Evolutionary conservation across 2,329 filamentous ascomycete genomes (phyloP).

Genomic region (Diaporthe australafricana): DNA sequence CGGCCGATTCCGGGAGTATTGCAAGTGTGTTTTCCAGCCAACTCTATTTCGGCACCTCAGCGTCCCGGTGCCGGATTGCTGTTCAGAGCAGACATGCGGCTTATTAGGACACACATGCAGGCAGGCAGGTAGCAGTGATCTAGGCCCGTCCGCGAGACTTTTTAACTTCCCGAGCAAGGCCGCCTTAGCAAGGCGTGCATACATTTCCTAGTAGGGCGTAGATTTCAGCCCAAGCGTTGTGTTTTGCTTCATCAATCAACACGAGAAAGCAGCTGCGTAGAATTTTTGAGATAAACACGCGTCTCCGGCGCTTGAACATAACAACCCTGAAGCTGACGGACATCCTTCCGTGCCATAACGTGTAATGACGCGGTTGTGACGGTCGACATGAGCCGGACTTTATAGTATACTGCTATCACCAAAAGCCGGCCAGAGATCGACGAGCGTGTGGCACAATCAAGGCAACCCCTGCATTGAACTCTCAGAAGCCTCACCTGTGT

Average conservation of each 20-base stretch:
- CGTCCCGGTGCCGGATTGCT: background rate
- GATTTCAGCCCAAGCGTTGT: background rate
- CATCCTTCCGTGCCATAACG: no score
- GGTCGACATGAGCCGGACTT: background rate
- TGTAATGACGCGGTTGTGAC: background rate
- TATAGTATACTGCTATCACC: no score
- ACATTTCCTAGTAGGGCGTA: background rate
- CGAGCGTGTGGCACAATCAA: background rate
- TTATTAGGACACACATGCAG: background rate
- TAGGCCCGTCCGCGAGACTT: background rate
- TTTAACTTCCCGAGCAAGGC: background rate
- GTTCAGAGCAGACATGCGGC: background rate
- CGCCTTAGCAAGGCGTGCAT: background rate
- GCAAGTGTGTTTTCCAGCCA: background rate
- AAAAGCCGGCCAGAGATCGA: background rate
- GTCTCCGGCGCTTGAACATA: background rate
- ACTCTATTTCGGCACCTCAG: background rate
- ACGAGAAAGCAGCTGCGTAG: background rate
- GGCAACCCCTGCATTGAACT: rapidly evolving
- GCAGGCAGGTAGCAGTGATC: slow-evolving; percentile 2
- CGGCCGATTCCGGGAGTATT: background rate
- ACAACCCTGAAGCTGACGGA: background rate
- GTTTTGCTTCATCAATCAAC: background rate
- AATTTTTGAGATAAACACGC: background rate
- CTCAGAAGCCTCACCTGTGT: no score